Evolutionary conservation across 768 basidiomycete genomes (phyloP).

Genomic region (Mycena alexandri): DNA sequence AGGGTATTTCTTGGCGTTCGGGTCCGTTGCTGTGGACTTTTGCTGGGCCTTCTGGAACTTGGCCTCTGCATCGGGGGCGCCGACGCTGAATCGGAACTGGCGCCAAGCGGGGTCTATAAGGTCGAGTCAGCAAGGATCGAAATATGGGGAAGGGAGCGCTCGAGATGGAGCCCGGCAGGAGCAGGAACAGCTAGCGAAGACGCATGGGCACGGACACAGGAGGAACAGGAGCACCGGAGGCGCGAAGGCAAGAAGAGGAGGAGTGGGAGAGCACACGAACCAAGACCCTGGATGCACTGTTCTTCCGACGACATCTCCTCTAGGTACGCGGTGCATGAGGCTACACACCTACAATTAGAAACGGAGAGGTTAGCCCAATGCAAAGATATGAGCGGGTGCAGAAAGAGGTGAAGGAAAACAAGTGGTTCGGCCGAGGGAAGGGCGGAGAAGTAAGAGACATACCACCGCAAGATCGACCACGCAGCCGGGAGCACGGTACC

Average conservation of each 20-base stretch:
- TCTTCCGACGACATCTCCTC: constrained; percentile 70
- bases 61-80: constrained; percentile 79
- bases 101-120: constrained; percentile 60
- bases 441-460: constrained; percentile 19
- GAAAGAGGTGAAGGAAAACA: no score
- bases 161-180: no score
- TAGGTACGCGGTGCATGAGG: constrained; percentile 78
- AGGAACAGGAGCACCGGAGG: not conserved
- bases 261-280: constrained; percentile 46
- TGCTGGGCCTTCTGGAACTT: constrained; percentile 65
- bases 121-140: not conserved
- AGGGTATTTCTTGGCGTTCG: constrained; percentile 60
- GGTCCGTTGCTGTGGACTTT: constrained; percentile 51
- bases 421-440: constrained; percentile 2
- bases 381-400: no score
- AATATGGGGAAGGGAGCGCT: no score
- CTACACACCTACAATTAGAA: constrained; percentile 65
- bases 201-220: no score
- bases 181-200: no score
- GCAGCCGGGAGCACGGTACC: constrained; percentile 66
- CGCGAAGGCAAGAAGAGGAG: not conserved
- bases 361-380: no score
- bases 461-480: constrained; percentile 78
- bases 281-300: constrained; percentile 67
- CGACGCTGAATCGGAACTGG: constrained; percentile 80